A percentile compares a stretch with the other conserved stretches of the same genome.
Conservation (phyloP, 495 filamentous ascomycete species). For the Xylaria cubensis region DNA sequence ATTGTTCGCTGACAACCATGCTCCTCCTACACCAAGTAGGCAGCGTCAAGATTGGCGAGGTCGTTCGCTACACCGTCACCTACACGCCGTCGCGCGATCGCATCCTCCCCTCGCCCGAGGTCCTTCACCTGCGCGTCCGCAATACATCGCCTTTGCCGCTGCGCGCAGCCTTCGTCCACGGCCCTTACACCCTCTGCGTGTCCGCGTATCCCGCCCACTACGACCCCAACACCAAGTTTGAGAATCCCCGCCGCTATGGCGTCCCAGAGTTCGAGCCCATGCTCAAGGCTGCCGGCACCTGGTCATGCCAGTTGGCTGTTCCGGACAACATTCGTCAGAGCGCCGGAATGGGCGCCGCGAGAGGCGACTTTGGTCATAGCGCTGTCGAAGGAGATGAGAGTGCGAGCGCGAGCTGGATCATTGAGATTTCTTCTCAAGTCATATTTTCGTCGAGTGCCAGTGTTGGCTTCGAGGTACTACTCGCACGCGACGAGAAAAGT, state of each 20-base stretch:
- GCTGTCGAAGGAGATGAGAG: slow-evolving; percentile 39
- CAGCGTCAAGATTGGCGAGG: slow-evolving; percentile 89
- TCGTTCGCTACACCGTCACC: slow-evolving; percentile 88
- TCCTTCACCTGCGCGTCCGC: slow-evolving; percentile 82
- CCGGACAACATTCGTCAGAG: slow-evolving; percentile 71
- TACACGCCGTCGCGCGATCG: slow-evolving; percentile 90
- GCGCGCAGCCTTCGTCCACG: slow-evolving; percentile 93
- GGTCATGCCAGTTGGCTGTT: slow-evolving; percentile 77
- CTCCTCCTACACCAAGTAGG: slow-evolving; percentile 87
- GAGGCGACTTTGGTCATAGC: slow-evolving; percentile 45
- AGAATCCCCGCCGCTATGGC: slow-evolving; percentile 65
- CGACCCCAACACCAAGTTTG: slow-evolving; percentile 75
- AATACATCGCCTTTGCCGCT: slow-evolving; percentile 91
- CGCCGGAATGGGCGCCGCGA: slow-evolving; percentile 47
- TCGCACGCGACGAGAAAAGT: slow-evolving; percentile 85
- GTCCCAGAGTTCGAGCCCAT: slow-evolving; percentile 92
- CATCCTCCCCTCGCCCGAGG: slow-evolving; percentile 79
- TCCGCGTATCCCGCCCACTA: slow-evolving; percentile 82
- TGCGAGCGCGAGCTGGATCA: slow-evolving; percentile 79
- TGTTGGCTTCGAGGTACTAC: slow-evolving; percentile 87
- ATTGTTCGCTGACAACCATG: slow-evolving; percentile 60
- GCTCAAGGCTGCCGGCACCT: slow-evolving; percentile 89
- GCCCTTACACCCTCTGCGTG: slow-evolving; percentile 88
- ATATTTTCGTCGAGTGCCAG: slow-evolving; percentile 87
- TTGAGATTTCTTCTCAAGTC: slow-evolving; percentile 90